Conservation (phyloP, 257 asterid species). For the Nicotiana undulata region DNA sequence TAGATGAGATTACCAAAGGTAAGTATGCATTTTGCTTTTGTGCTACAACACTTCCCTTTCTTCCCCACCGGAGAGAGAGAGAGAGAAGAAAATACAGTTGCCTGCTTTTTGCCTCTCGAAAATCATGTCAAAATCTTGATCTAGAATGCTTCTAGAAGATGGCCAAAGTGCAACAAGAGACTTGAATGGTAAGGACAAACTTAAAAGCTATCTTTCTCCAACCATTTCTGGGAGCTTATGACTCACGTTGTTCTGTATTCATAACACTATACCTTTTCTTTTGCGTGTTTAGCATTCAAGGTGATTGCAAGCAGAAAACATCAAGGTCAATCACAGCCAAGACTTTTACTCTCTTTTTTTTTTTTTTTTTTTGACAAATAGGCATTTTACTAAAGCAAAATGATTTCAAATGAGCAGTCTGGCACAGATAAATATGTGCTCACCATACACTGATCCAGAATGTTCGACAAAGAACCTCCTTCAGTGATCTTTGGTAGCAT, state of each 20-base stretch:
- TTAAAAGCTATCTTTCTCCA: neutral
- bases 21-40: neutral
- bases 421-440: slow-evolving; percentile 25
- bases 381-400: neutral
- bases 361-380: neutral
- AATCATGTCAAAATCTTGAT: neutral
- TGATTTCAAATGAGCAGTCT: neutral
- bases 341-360: too few species aligned
- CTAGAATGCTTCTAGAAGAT: neutral
- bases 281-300: neutral
- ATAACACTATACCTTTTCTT: neutral
- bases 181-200: neutral
- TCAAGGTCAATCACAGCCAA: neutral
- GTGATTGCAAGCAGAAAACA: slow-evolving; percentile 1
- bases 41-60: neutral
- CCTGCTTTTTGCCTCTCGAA: neutral
- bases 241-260: neutral
- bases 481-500: slow-evolving; percentile 96
- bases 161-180: neutral
- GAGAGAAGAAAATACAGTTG: neutral
- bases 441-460: slow-evolving; percentile 96
- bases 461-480: slow-evolving; percentile 92
- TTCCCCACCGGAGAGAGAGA: neutral
- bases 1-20: neutral
- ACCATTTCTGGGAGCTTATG: neutral